Conservation (phyloP, 345 rosid genomes). For the Hevea brasiliensis region DNA sequence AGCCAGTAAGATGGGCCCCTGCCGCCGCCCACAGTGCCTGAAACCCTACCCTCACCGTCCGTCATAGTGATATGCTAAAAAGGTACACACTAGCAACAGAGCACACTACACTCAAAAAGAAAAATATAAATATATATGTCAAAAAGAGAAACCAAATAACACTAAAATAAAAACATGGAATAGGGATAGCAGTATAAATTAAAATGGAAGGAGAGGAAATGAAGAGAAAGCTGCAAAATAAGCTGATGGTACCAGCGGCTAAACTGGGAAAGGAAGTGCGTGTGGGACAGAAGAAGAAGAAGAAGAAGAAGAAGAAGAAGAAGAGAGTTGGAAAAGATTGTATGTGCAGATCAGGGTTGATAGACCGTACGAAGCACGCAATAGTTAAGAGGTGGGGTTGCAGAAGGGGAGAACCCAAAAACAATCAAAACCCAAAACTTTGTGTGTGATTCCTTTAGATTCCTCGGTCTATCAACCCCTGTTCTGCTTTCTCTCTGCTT, state of each 20-base stretch:
- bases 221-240: neutral
- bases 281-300: neutral
- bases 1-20: conserved; percentile 91
- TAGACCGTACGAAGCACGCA: conserved; percentile 89
- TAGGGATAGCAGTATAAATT: neutral
- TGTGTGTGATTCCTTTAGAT: conserved; percentile 58
- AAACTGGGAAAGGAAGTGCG: neutral
- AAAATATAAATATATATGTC: no score
- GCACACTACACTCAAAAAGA: neutral
- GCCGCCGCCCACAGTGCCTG: conserved; percentile 29
- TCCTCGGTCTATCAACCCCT: conserved; percentile 81
- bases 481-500: conserved; percentile 39
- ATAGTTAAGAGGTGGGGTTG: conserved; percentile 32
- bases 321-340: conserved; percentile 13
- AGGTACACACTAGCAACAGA: conserved; percentile 8
- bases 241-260: neutral
- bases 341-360: conserved; percentile 58
- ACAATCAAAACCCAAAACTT: conserved; percentile 1
- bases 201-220: neutral
- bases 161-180: neutral
- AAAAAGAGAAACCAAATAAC: conserved; percentile 2
- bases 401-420: neutral
- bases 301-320: conserved; percentile 9
- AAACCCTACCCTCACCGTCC: conserved; percentile 54
- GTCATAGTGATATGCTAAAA: conserved; percentile 21